These are phyloP conservation scores for Pyricularia grisea DNA, from an alignment of 2,329 filamentous ascomycete genomes.

Conservation along the genomic window DNA sequence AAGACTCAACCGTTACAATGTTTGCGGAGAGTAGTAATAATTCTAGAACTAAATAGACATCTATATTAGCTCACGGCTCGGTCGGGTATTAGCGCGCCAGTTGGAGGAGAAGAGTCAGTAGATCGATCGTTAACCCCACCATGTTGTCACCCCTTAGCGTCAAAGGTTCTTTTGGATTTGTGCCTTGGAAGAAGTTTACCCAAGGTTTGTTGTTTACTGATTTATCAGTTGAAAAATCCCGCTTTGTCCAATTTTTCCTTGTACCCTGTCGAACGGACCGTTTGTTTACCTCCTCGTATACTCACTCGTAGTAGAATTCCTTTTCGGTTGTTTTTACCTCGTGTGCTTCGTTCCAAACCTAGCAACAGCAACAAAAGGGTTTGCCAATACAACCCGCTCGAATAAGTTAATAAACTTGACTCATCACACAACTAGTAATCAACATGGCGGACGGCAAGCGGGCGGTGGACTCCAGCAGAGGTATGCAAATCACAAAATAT, in stretches of 20 bases:
- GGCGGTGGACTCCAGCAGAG: conserved; percentile 20
- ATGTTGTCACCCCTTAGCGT: background rate
- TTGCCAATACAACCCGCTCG: background rate
- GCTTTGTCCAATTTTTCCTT: background rate
- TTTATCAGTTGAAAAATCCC: background rate
- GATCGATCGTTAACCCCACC: background rate
- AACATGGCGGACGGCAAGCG: conserved; percentile 22
- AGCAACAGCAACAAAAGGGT: background rate
- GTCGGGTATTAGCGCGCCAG: background rate
- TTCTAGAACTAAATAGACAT: background rate
- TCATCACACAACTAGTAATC: background rate
- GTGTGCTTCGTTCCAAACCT: background rate
- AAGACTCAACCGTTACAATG: background rate
- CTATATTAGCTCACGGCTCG: background rate
- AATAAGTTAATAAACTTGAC: background rate
- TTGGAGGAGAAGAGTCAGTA: background rate
- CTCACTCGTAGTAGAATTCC: too few relatives aligned
- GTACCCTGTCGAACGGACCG: background rate
- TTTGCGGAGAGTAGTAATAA: background rate
- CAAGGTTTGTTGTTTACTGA: background rate
- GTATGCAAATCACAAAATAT: conserved; percentile 7
- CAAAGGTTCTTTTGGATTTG: background rate
- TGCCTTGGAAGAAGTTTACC: background rate
- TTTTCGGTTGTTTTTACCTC: background rate
- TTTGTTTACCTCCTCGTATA: background rate